Base-by-base conservation (phyloP, 1,284 basidiomycete species). In the Puccinia horiana region DNA sequence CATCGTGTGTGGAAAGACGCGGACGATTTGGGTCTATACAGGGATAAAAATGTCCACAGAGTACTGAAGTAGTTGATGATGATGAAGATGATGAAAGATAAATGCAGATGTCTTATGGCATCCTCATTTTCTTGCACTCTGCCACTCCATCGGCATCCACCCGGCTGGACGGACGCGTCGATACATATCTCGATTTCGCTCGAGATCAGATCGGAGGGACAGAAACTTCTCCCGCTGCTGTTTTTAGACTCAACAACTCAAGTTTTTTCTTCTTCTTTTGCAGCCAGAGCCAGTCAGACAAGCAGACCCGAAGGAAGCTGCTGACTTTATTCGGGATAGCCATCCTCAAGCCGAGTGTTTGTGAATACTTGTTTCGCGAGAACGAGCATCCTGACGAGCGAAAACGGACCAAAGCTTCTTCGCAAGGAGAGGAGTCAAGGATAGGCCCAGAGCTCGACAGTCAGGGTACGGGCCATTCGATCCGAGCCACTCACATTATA, bases 181-280 rank as follows among this genome's bases (percentile, higher is more conserved):
- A 63, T 23, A 37, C 16, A 63, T 23, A 37, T 37, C 61, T 63
- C 61, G 61, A 63, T 63, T 37, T 37, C 61, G 5, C 61, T 63
- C 29, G 61, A 63, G 61, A 63, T 63, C 32, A 63, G 61, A 63
- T 63, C 61, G 61, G 61, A 63, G 61, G 61, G 61, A 63, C 37
- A 63, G 61, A 63, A 63, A 26, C 32, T 58, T 63, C 61, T 16
- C 32, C 35, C n/a, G 61, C 61, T 37, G 29, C n/a, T 58, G 29
- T 3, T 63, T 47, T 47, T 16, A 8, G 16, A 47, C 44, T 47
- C 8, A 47, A 47, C 35, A 63, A 37, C 29, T 29, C 26, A 58
- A n/a, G 52, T 5, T 18, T 54, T n/a, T 23, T 54, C 20, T 18
- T 54, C 23, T n/a, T 14, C 52, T 54, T n/a, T 14, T 54, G 14